A percentile compares a stretch with the other conserved stretches of the same genome.
Conservation (phyloP, 2,329 filamentous ascomycete genomes). For the Pestalotiopsis fici region DNA sequence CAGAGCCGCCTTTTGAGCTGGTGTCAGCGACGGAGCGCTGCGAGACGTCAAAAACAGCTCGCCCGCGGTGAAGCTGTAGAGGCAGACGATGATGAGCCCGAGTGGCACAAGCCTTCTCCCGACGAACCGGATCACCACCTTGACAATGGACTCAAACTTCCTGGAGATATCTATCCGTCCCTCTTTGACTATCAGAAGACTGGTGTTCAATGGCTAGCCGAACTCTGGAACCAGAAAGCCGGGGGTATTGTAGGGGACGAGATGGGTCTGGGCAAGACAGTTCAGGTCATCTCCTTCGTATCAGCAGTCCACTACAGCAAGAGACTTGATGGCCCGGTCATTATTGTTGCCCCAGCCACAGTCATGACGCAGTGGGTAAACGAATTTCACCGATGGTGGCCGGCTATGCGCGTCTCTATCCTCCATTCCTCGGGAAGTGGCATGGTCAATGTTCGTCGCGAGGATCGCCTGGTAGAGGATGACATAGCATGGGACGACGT, state of each 20-base stretch:
- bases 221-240: constrained; percentile 85
- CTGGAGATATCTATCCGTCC: constrained; percentile 89
- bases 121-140: constrained; percentile 75
- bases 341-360: constrained; percentile 91
- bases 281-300: constrained; percentile 73
- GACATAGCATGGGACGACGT: constrained; percentile 51
- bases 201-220: constrained; percentile 93
- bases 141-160: constrained; percentile 75
- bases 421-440: constrained; percentile 94
- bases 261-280: constrained; percentile 98
- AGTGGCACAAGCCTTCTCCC: constrained; percentile 89
- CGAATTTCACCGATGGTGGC: constrained; percentile 99
- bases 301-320: constrained; percentile 92
- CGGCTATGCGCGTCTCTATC: constrained; percentile 94
- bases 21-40: constrained; percentile 64
- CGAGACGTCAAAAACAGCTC: constrained; percentile 45
- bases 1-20: constrained; percentile 74
- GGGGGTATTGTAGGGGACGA: constrained; percentile 96
- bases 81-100: constrained; percentile 46
- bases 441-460: constrained; percentile 79
- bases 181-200: constrained; percentile 98
- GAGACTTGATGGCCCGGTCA: constrained; percentile 78
- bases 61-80: constrained; percentile 37
- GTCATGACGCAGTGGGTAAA: constrained; percentile 98
- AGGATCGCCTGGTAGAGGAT: constrained; percentile 58